Evolutionary conservation across 805 yeast species (phyloP).

Genomic region (Cyberlindnera saturnus): DNA sequence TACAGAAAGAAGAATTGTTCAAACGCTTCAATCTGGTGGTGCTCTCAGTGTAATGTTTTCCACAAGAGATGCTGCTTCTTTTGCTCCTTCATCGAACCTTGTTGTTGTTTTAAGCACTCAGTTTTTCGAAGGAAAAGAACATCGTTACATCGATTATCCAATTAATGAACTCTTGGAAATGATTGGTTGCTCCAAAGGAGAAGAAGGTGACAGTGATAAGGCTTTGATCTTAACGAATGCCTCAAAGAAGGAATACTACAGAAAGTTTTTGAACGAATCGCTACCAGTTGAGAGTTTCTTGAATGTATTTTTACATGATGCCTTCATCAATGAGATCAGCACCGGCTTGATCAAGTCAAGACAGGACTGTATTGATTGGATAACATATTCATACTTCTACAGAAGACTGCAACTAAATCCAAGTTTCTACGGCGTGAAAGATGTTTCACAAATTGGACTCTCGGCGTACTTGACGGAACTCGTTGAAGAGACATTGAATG

Average conservation of each 20-base stretch:
- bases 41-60: conserved; percentile 54
- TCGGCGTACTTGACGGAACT: conserved; percentile 81
- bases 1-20: conserved; percentile 50
- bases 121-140: conserved; percentile 66
- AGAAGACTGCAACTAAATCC: conserved; percentile 79
- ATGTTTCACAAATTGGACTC: conserved; percentile 57
- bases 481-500: conserved; percentile 65
- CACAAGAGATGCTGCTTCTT: conserved; percentile 48
- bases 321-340: conserved; percentile 68
- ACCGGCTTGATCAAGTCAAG: conserved; percentile 54
- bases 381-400: conserved; percentile 79
- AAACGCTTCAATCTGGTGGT: conserved; percentile 43
- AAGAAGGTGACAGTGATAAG: conserved; percentile 28
- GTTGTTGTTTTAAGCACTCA: conserved; percentile 70
- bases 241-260: conserved; percentile 55
- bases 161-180: conserved; percentile 60
- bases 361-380: conserved; percentile 89
- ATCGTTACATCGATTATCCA: conserved; percentile 62
- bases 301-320: conserved; percentile 54
- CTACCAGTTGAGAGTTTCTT: conserved; percentile 81
- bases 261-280: conserved; percentile 64
- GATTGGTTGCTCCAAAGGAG: conserved; percentile 40
- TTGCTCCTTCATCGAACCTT: conserved; percentile 44
- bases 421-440: conserved; percentile 76
- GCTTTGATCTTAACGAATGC: conserved; percentile 54